Evolutionary conservation across 768 basidiomycete species (phyloP).

Genomic region (Tylopilus sp.): DNA sequence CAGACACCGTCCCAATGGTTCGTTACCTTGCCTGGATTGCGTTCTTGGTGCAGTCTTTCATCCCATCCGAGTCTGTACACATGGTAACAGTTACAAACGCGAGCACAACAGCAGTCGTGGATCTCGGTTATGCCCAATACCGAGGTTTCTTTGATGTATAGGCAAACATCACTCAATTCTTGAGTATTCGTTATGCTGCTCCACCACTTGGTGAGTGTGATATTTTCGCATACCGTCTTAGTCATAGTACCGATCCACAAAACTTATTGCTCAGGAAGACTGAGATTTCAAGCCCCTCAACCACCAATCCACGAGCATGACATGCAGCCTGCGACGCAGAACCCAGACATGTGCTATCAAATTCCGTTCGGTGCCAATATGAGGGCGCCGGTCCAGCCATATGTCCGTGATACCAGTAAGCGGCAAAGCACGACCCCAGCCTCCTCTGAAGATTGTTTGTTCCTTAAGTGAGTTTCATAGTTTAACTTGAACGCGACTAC

Average conservation of each 20-base stretch:
- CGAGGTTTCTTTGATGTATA: not conserved
- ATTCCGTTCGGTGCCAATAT: conserved; percentile 1
- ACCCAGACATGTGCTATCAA: conserved; percentile 28
- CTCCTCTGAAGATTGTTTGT: conserved; percentile 34
- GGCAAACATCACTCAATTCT: not conserved
- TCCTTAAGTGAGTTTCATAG: conserved; percentile 13
- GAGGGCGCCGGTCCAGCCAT: conserved; percentile 3
- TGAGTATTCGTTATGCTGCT: not conserved
- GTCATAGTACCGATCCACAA: too few relatives aligned
- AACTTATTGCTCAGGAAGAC: conserved; percentile 6
- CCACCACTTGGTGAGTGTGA: not conserved
- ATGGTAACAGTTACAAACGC: not conserved
- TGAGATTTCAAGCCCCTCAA: conserved; percentile 31
- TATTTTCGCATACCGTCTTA: not conserved
- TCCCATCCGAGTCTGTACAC: not conserved
- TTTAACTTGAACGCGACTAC: too few relatives aligned
- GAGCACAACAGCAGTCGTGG: not conserved
- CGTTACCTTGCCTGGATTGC: not conserved
- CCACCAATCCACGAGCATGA: conserved; percentile 14
- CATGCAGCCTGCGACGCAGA: conserved; percentile 25
- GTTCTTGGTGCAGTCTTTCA: not conserved
- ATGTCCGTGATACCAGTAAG: conserved; percentile 1
- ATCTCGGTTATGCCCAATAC: not conserved
- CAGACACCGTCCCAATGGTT: not conserved
- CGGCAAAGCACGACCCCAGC: conserved; percentile 3